Percentiles rank a stretch among this genome's conserved stretches.
phyloP scores from a whole-genome alignment of 495 filamentous ascomycete species.

The Penicillium mononematosum region DNA sequence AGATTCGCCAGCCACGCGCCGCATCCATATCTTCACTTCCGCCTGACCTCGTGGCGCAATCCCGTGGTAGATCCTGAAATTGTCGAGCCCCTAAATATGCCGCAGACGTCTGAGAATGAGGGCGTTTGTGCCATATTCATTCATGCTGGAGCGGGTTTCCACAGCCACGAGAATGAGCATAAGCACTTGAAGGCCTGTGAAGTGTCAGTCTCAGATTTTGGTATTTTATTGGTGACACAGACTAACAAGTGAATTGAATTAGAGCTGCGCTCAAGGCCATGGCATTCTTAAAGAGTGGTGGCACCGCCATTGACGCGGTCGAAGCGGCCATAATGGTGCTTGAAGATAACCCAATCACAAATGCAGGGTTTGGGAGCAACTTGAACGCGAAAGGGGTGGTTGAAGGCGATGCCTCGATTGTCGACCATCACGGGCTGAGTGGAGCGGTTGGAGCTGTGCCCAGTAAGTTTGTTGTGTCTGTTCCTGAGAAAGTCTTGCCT shows the following conservation, averaged over 20 bases:
- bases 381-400: conserved; percentile 85
- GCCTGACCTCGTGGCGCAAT: neutral
- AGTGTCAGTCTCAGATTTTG: conserved; percentile 60
- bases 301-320: conserved; percentile 82
- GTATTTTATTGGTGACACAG: neutral
- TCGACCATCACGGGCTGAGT: conserved; percentile 87
- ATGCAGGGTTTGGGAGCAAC: conserved; percentile 95
- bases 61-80: neutral
- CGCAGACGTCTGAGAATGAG: conserved; percentile 30
- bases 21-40: neutral
- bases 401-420: conserved; percentile 89
- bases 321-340: conserved; percentile 83
- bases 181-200: conserved; percentile 82
- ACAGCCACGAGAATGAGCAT: conserved; percentile 78
- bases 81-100: conserved; percentile 24
- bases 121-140: conserved; percentile 77
- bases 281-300: conserved; percentile 72
- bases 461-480: conserved; percentile 55
- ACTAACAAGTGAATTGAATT: conserved; percentile 11
- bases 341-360: conserved; percentile 93
- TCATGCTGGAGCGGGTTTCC: conserved; percentile 95
- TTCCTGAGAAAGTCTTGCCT: neutral
- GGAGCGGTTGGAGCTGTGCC: conserved; percentile 88
- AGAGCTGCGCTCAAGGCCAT: conserved; percentile 83
- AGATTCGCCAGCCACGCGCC: neutral